Evolutionary conservation across 2,329 filamentous ascomycete genomes (phyloP), one percentile per base, ranked within the genome.

Genomic region (Cladorrhinum sp.): DNA sequence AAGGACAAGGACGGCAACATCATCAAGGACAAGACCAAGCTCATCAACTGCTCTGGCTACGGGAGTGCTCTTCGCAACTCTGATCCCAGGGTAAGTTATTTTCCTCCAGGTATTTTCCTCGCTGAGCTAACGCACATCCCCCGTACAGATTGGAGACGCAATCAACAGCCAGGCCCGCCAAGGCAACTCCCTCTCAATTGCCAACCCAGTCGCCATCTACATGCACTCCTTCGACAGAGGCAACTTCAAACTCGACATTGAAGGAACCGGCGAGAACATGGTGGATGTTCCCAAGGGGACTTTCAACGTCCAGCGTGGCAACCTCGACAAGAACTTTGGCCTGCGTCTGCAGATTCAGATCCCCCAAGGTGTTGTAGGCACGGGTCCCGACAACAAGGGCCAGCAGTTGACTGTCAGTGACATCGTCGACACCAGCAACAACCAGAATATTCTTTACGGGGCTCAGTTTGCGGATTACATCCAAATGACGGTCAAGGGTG

Each of bases 391-490:
- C 42, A 57, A 57, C 18, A 33, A 28, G 39, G 55, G 55, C 39
- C 18, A 21, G 23, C 55, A 57, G 42, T 33, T 57, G 55, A 57
- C 55, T 5, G 55, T 57, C 18, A 57, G 55, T 28, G 55, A 57
- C 24, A 57, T 57, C 33, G 20, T 57, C 23, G 55, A 57, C 55
- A 57, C 55, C 39, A 50, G 26, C 20, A 57, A 49, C 39, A 49
- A 28, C 42, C 21, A 49, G 39, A 50, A 57, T n/a, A 57, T 57
- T 18, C 36, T 16, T 18, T 57, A 28, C 20, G 55, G 21, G 7
- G 55, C 39, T 6, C 55, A 57, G 24, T 57, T 57, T 50, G 55
- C 55, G n/a, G 55, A 57, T n/a, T 57, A 57, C 18, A 57, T 57
- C 23, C 18, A 23, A 6, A 57, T 57, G 55, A 33, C 39, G 4